Percentiles rank a stretch among this genome's conserved stretches.
Conservation (phyloP, 2,329 filamentous ascomycete genomes). For the Lasiodiplodia sp. region DNA sequence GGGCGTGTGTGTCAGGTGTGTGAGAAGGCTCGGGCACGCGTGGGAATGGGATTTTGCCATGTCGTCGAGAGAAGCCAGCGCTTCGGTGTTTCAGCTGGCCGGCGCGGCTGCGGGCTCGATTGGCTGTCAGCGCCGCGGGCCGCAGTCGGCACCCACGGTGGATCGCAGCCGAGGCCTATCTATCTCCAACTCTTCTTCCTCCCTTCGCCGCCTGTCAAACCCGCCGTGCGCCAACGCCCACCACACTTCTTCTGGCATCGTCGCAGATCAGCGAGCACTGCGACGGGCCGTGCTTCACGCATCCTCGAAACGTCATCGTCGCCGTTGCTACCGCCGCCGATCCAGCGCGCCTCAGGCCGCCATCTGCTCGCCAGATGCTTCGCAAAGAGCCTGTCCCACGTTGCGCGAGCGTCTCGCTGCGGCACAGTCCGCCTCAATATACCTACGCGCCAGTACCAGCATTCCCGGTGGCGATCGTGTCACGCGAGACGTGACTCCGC, state of each 20-base stretch:
- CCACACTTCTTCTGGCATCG: constrained; percentile 2
- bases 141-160: neutral
- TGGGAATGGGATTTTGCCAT: constrained; percentile 17
- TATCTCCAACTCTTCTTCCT: constrained; percentile 19
- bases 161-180: neutral
- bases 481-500: constrained; percentile 2
- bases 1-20: constrained; percentile 20
- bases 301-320: neutral
- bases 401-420: constrained; percentile 19
- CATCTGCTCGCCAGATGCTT: neutral
- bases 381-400: constrained; percentile 24
- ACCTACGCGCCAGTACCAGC: constrained; percentile 13
- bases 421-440: constrained; percentile 16
- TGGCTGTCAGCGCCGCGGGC: constrained; percentile 13
- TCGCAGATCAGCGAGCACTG: constrained; percentile 10
- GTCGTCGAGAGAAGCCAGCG: constrained; percentile 23
- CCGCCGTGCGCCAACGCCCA: constrained; percentile 12
- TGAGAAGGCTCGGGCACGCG: neutral
- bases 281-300: constrained; percentile 5
- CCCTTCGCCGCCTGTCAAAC: constrained; percentile 10
- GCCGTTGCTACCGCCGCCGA: neutral
- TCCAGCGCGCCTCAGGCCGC: neutral
- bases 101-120: constrained; percentile 6
- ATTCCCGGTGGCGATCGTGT: constrained; percentile 8
- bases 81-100: constrained; percentile 24